Percentiles rank a stretch among this genome's conserved stretches.
Conservation (phyloP, 352 stramenopile genomes). For the Elongisporangium senticosum region DNA sequence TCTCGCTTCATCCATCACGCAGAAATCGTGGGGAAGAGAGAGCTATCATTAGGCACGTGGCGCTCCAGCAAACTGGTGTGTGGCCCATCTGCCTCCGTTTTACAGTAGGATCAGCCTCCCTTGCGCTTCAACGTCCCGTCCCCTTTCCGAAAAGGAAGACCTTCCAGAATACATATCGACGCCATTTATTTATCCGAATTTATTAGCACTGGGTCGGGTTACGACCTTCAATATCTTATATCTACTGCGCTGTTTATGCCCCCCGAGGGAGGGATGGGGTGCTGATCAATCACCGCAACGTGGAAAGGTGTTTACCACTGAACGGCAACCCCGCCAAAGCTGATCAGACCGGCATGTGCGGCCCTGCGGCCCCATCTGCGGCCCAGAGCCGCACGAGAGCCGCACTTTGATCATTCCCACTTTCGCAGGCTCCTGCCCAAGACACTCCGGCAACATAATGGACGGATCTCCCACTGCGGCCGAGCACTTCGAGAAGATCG, state of each 20-base stretch:
- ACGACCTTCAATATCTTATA: background rate
- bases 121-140: background rate
- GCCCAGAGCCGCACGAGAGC: background rate
- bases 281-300: background rate
- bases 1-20: background rate
- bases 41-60: background rate
- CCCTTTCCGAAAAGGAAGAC: background rate
- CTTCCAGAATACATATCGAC: background rate
- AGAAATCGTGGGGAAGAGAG: background rate
- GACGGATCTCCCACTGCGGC: conserved; percentile 3
- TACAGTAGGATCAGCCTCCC: background rate
- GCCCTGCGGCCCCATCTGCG: background rate
- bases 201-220: background rate
- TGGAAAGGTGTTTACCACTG: background rate
- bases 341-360: background rate
- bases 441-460: background rate
- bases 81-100: background rate
- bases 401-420: background rate
- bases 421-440: background rate
- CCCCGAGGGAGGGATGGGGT: background rate
- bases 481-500: conserved; percentile 17
- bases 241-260: background rate
- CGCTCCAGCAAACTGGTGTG: background rate
- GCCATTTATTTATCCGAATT: background rate
- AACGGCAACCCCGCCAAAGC: background rate